These are phyloP conservation scores for Aureobasidium vineae DNA, from an alignment of 2,329 filamentous ascomycete genomes.

Conservation along the genomic window DNA sequence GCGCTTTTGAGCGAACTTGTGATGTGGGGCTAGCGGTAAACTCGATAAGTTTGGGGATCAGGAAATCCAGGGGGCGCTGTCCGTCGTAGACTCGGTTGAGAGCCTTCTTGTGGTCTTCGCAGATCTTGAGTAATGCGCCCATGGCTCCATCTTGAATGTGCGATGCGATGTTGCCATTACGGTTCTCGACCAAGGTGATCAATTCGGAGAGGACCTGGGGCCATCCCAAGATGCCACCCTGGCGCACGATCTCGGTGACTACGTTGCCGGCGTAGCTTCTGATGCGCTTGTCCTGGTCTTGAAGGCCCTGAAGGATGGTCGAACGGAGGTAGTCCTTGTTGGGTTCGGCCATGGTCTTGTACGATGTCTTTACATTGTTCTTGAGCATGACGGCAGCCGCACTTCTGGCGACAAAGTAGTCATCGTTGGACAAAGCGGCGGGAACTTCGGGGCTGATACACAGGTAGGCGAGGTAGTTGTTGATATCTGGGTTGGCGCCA, in stretches of 20 bases:
- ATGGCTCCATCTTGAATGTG: constrained; percentile 90
- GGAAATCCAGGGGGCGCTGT: constrained; percentile 79
- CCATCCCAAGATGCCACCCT: constrained; percentile 85
- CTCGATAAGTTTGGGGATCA: constrained; percentile 86
- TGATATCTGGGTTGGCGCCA: constrained; percentile 84
- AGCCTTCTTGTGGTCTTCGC: constrained; percentile 88
- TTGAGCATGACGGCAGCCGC: constrained; percentile 94
- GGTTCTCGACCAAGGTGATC: constrained; percentile 72
- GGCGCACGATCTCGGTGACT: constrained; percentile 84
- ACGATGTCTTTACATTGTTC: constrained; percentile 78
- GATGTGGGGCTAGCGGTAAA: constrained; percentile 74
- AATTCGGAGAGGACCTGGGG: constrained; percentile 85
- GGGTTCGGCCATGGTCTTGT: constrained; percentile 70
- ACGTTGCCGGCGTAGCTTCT: constrained; percentile 88
- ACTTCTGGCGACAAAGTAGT: constrained; percentile 73
- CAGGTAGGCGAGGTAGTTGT: constrained; percentile 94
- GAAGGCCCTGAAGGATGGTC: constrained; percentile 72
- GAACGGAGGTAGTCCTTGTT: constrained; percentile 77
- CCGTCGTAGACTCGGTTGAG: constrained; percentile 86
- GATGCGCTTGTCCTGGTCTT: constrained; percentile 78
- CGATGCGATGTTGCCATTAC: constrained; percentile 62
- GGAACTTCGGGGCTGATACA: constrained; percentile 69
- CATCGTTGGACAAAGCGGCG: constrained; percentile 58
- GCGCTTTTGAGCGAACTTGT: constrained; percentile 74
- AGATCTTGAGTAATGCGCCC: constrained; percentile 90